These are phyloP conservation scores for Colletotrichum cereale DNA, from an alignment of 2,329 filamentous ascomycete species.

Conservation along the genomic window DNA sequence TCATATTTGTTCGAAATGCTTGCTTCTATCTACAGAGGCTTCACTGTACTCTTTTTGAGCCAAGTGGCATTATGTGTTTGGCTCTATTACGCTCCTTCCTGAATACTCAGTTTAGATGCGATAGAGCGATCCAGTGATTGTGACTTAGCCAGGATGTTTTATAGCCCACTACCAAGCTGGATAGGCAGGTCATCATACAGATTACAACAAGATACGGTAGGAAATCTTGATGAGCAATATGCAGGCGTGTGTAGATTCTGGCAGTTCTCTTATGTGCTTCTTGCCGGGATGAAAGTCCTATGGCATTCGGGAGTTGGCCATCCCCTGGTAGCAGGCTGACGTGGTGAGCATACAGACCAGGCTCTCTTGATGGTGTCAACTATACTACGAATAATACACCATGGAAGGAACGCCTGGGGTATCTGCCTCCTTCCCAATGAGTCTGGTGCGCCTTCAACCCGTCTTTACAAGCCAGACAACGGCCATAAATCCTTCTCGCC, in stretches of 20 bases:
- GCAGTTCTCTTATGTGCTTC: too few species aligned
- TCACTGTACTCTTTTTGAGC: not conserved
- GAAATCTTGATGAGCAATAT: too few species aligned
- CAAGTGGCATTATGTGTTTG: too few species aligned
- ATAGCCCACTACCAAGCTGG: not conserved
- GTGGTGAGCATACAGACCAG: not conserved
- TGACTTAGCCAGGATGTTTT: not conserved
- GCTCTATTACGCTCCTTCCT: not conserved
- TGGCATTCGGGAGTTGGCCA: too few species aligned
- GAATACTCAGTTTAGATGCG: too few species aligned
- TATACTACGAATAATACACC: not conserved
- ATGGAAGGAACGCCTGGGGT: not conserved
- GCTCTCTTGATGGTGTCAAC: too few species aligned
- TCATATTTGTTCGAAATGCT: accelerated
- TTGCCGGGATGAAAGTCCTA: not conserved
- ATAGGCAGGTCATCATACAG: not conserved
- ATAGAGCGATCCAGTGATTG: too few species aligned
- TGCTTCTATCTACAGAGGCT: not conserved
- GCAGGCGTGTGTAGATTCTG: too few species aligned
- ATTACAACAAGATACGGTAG: too few species aligned
- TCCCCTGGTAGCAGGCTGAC: not conserved
- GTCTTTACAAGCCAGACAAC: not conserved
- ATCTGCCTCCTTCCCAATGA: not conserved
- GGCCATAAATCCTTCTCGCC: not conserved
- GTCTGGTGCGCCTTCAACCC: too few species aligned